phyloP scores from a whole-genome alignment of 1,139 yeast species.

The Yamadazyma aaseri region DNA sequence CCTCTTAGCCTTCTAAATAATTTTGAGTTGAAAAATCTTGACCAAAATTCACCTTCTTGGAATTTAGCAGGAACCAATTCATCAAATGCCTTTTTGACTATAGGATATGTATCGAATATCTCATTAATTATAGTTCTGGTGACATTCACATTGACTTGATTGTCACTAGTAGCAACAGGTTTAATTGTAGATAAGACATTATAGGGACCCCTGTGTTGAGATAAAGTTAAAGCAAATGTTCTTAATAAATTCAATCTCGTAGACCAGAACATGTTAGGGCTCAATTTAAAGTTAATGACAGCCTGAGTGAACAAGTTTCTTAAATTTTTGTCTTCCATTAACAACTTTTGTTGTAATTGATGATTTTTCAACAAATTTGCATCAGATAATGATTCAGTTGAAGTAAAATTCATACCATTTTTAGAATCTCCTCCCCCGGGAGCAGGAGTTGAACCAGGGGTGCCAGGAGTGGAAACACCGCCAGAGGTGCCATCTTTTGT shows the following conservation, averaged over 20 bases:
- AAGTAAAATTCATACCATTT: slow-evolving; percentile 9
- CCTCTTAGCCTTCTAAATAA: slow-evolving; percentile 86
- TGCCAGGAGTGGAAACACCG: slow-evolving; percentile 17
- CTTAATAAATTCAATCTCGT: slow-evolving; percentile 76
- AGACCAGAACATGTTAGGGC: slow-evolving; percentile 86
- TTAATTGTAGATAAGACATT: slow-evolving; percentile 91
- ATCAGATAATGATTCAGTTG: slow-evolving; percentile 32
- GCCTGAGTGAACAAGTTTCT: slow-evolving; percentile 83
- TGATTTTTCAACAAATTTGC: slow-evolving; percentile 59
- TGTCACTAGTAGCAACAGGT: slow-evolving; percentile 88
- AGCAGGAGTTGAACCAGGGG: slow-evolving; percentile 12
- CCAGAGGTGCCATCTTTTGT: slow-evolving; percentile 20
- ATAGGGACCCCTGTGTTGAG: slow-evolving; percentile 90
- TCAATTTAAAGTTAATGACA: slow-evolving; percentile 74
- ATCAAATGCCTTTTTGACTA: slow-evolving; percentile 83
- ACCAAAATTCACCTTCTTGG: slow-evolving; percentile 93
- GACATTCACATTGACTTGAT: slow-evolving; percentile 86
- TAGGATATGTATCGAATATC: slow-evolving; percentile 89
- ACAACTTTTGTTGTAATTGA: slow-evolving; percentile 73
- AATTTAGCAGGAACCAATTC: slow-evolving; percentile 83
- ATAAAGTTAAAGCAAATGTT: slow-evolving; percentile 78
- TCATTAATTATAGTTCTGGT: slow-evolving; percentile 89
- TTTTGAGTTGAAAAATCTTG: slow-evolving; percentile 90
- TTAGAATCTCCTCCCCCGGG: slow-evolving; percentile 5
- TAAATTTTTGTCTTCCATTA: slow-evolving; percentile 68